phyloP scores from a whole-genome alignment of 805 yeast genomes.

The Cyberlindnera xylosilytica region DNA sequence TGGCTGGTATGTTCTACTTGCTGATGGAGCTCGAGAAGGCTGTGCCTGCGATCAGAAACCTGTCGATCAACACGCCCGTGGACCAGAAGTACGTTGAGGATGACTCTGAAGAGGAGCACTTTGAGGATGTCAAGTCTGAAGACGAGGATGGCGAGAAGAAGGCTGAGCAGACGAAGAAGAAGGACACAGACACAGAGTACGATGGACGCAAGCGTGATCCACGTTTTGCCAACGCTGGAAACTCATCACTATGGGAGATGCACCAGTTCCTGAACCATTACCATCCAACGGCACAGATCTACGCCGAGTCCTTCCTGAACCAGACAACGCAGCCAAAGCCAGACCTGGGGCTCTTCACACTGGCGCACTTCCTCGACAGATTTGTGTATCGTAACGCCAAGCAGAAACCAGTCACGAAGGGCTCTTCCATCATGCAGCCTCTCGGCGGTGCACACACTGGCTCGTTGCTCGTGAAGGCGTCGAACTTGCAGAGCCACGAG shows the following conservation, averaged over 20 bases:
- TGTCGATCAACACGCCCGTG: constrained; percentile 52
- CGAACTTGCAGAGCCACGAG: constrained; percentile 40
- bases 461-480: constrained; percentile 63
- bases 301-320: constrained; percentile 63
- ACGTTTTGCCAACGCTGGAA: constrained; percentile 79
- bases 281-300: constrained; percentile 88
- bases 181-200: constrained; percentile 36
- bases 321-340: constrained; percentile 59
- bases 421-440: constrained; percentile 97
- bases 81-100: constrained; percentile 49
- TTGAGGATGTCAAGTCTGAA: constrained; percentile 31
- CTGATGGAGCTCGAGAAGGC: constrained; percentile 63
- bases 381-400: constrained; percentile 94
- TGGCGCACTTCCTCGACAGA: constrained; percentile 89
- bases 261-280: constrained; percentile 71
- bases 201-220: constrained; percentile 94
- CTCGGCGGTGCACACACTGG: constrained; percentile 82
- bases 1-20: constrained; percentile 77
- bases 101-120: constrained; percentile 34
- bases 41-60: constrained; percentile 63
- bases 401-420: constrained; percentile 68
- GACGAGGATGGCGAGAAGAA: constrained; percentile 28
- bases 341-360: constrained; percentile 83
- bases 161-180: neutral
- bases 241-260: constrained; percentile 85